Evolutionary conservation across 2,329 filamentous ascomycete genomes (phyloP).

Genomic region (Colletotrichum lindemuthianum): DNA sequence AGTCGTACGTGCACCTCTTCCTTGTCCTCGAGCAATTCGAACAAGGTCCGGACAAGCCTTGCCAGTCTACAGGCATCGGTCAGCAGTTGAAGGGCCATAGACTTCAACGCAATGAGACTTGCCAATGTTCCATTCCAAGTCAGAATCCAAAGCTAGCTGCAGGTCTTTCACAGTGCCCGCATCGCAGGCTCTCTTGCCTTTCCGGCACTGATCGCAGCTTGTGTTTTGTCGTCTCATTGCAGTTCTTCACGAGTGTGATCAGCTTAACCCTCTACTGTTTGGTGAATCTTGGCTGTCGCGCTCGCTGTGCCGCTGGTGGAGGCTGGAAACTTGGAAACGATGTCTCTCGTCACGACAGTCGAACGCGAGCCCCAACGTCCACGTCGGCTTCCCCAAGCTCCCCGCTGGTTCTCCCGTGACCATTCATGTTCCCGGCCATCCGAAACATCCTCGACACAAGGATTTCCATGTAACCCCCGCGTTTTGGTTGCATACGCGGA

Average conservation of each 20-base stretch:
- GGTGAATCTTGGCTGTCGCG: too few species aligned
- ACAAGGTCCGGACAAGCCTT: conserved; percentile 35
- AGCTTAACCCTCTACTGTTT: too few species aligned
- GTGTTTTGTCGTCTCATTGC: conserved; percentile 37
- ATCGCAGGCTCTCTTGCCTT: conserved; percentile 40
- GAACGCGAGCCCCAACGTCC: not conserved
- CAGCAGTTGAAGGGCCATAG: not conserved
- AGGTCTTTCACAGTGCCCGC: conserved; percentile 28
- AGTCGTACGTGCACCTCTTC: conserved; percentile 44
- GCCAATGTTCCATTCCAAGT: conserved; percentile 22
- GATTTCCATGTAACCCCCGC: conserved; percentile 18
- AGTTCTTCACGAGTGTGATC: not conserved
- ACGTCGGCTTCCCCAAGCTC: not conserved
- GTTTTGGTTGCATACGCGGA: conserved; percentile 5
- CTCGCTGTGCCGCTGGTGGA: too few species aligned
- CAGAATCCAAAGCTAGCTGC: conserved; percentile 9
- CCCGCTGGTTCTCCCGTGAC: conserved; percentile 13
- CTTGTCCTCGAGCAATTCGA: conserved; percentile 45
- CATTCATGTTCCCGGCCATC: conserved; percentile 3
- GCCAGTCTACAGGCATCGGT: conserved; percentile 13
- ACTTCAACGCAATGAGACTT: not conserved
- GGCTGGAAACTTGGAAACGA: not conserved
- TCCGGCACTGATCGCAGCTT: conserved; percentile 42
- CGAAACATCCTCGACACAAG: conserved; percentile 15
- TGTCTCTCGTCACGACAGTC: not conserved